Conservation (phyloP, 768 basidiomycete species). For the Leccinum imitatum region DNA sequence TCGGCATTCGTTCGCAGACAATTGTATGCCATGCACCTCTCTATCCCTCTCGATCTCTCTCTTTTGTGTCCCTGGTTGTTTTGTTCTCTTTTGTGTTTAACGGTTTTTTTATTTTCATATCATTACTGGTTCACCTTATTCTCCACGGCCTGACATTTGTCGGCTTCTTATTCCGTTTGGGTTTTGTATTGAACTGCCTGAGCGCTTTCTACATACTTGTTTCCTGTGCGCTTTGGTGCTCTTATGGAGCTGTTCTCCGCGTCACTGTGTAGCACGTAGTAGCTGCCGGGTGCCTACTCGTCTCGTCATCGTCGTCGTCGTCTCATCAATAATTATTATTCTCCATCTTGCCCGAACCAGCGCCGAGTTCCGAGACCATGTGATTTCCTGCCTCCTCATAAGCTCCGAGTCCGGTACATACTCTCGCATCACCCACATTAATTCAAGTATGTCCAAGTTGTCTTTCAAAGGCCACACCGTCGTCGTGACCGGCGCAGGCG, state of each 20-base stretch:
- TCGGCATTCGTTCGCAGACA: slow-evolving; percentile 23
- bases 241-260: slow-evolving; percentile 25
- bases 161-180: slow-evolving; percentile 29
- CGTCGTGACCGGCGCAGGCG: slow-evolving; percentile 93
- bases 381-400: slow-evolving; percentile 9
- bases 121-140: slow-evolving; percentile 32
- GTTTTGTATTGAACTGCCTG: slow-evolving; percentile 23
- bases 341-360: not conserved
- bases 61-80: slow-evolving; percentile 18
- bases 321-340: slow-evolving; percentile 29
- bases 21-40: slow-evolving; percentile 27
- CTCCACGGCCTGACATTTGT: slow-evolving; percentile 23
- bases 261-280: slow-evolving; percentile 36
- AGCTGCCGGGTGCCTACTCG: slow-evolving; percentile 35
- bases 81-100: slow-evolving; percentile 23
- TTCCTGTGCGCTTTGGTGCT: slow-evolving; percentile 32
- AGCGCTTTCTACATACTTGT: slow-evolving; percentile 28
- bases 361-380: slow-evolving; percentile 2
- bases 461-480: slow-evolving; percentile 91
- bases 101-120: slow-evolving; percentile 32
- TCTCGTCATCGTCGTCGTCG: slow-evolving; percentile 10
- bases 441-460: slow-evolving; percentile 37
- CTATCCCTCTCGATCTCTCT: not conserved
- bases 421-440: not conserved
- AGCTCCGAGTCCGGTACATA: not conserved